phyloP scores from a whole-genome alignment of 441 rosid species.

The Syzygium syzygioides region DNA sequence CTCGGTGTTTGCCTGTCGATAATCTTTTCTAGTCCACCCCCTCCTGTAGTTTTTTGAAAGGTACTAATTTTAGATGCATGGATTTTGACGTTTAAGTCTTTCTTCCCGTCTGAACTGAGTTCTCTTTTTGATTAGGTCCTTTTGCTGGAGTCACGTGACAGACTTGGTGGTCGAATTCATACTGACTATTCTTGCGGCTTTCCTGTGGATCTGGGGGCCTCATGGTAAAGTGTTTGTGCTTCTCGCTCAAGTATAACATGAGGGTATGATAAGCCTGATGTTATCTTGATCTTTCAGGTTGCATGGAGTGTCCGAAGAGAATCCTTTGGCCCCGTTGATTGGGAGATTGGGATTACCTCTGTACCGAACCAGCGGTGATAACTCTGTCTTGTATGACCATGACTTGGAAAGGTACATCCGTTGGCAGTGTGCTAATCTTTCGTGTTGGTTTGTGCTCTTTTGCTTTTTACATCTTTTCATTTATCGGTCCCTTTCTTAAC shows the following conservation, averaged over 20 bases:
- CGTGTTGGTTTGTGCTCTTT: constrained; percentile 1
- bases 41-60: not conserved
- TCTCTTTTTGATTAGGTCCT: constrained; percentile 45
- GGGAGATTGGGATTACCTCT: constrained; percentile 87
- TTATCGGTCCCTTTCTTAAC: not conserved
- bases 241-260: not conserved
- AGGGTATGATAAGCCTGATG: not conserved
- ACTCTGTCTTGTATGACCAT: constrained; percentile 92
- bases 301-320: constrained; percentile 93
- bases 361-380: constrained; percentile 93
- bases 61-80: not conserved
- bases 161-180: constrained; percentile 85
- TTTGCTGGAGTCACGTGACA: constrained; percentile 81
- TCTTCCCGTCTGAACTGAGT: not conserved
- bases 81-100: not conserved
- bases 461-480: not conserved
- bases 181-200: constrained; percentile 88
- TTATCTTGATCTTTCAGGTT: constrained; percentile 41
- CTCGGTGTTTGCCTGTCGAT: not conserved
- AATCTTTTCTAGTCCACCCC: not conserved
- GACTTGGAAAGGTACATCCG: constrained; percentile 78
- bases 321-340: constrained; percentile 87
- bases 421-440: not conserved
- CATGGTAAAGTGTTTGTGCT: constrained; percentile 45
- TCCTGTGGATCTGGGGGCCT: constrained; percentile 94